Evolutionary conservation across 768 basidiomycete genomes (phyloP).

Genomic region (Boletus bicolor): DNA sequence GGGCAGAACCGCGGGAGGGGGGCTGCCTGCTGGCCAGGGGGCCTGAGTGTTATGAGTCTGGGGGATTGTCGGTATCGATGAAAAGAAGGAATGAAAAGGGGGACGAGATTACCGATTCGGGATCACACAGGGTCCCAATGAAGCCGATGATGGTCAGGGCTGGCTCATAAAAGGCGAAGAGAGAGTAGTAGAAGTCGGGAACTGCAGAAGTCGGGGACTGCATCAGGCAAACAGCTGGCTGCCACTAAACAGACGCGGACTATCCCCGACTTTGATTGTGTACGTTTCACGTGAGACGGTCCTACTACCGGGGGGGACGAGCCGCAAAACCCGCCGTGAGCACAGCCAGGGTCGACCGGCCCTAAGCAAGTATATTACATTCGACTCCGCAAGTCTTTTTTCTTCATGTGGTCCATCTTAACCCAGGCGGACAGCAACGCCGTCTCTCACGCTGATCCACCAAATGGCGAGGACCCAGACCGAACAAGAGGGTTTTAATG

Average conservation of each 20-base stretch:
- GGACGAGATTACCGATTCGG: conserved; percentile 48
- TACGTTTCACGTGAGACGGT: conserved; percentile 3
- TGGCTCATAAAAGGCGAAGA: conserved; percentile 76
- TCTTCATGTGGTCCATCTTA: conserved; percentile 53
- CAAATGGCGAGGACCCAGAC: conserved; percentile 83
- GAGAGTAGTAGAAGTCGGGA: conserved; percentile 67
- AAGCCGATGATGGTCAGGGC: conserved; percentile 61
- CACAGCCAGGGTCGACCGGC: conserved; percentile 19
- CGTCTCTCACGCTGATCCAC: conserved; percentile 44
- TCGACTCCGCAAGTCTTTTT: background rate
- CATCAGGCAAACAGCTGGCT: conserved; percentile 31
- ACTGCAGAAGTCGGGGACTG: conserved; percentile 53
- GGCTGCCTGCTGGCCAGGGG: conserved; percentile 55
- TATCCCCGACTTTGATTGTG: background rate
- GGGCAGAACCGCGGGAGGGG: conserved; percentile 49
- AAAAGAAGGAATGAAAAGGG: background rate
- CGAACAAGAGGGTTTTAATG: conserved; percentile 68
- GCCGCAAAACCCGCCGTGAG: too few species aligned
- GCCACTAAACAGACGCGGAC: background rate
- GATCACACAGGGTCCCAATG: conserved; percentile 63
- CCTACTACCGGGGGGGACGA: background rate
- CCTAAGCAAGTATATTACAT: conserved; percentile 20
- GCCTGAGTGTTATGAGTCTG: conserved; percentile 76
- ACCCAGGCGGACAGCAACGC: conserved; percentile 62
- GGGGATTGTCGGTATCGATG: conserved; percentile 1